Percentiles rank a stretch among this genome's conserved stretches.
These are phyloP conservation scores for Pigoraptor vietnamica DNA, from an alignment of 78 protist species.

Conservation along the genomic window DNA sequence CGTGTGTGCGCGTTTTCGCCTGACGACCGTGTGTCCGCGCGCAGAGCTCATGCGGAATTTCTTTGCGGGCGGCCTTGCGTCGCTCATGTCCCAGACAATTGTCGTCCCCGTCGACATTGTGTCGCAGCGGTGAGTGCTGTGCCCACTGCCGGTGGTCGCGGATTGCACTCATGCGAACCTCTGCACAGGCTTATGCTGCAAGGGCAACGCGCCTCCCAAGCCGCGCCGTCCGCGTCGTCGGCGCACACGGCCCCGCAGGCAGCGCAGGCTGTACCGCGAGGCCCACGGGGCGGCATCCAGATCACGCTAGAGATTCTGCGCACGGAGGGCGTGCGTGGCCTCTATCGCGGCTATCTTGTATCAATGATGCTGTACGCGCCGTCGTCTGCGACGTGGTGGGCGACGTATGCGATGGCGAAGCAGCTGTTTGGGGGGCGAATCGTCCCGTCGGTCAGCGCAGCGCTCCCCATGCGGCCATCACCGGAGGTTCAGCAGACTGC, in stretches of 20 bases:
- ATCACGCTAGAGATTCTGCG: no score
- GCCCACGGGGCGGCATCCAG: no score
- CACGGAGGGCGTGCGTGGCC: neutral
- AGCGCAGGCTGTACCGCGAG: no score
- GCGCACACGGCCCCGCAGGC: no score
- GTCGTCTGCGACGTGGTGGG: neutral
- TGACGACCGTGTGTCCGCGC: no score
- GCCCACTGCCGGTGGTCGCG: neutral
- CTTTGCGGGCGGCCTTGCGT: neutral
- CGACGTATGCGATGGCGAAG: neutral
- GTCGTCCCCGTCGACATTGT: neutral
- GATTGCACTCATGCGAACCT: neutral
- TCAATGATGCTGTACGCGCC: neutral
- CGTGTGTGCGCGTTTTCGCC: no score
- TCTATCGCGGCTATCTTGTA: neutral
- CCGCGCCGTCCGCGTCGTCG: no score
- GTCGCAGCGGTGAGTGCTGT: neutral
- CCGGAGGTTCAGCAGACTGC: neutral
- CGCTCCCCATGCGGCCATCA: no score
- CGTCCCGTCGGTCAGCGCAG: neutral
- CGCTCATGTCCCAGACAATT: neutral
- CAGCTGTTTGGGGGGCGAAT: neutral
- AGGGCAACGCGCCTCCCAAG: no score
- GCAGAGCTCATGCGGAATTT: neutral
- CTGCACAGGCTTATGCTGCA: neutral